Base-by-base conservation (phyloP, 495 filamentous ascomycete species). In the Penicillium roqueforti region DNA sequence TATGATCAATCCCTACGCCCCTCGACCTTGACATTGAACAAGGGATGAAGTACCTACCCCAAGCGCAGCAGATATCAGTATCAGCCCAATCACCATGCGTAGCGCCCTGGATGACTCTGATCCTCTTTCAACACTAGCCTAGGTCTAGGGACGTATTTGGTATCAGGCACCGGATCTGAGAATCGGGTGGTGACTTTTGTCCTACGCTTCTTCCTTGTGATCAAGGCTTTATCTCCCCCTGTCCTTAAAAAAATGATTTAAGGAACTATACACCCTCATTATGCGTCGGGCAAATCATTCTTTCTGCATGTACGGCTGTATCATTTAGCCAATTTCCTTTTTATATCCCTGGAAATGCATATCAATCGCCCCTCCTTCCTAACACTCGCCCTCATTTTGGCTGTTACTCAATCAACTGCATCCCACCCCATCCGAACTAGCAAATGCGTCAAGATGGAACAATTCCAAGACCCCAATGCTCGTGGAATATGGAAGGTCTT, bases 11-110 rank as follows among this genome's bases (percentile, higher is more conserved):
- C 62, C 48, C 37, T 56, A 44, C 23, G 7, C 11, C 22, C 51
- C 18, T 43, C 49, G 28, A 25, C 55, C 53, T 51, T 40, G 34
- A 54, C 23, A 23, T 38, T 14, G 18, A 61, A 55, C 56, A 67
- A 64, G 63, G 63, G 63, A 48, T 54, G 13, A 29, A 56, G 25
- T 40, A 39, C 60, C 63, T 65, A 58, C 56, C 36, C 45, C 16
- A 20, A 26, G 37, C 32, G 25, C 48, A 25, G 16, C 36, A 31
- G 25, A 44, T 26, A 25, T 54, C 31, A 42, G 54, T 16, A 10
- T 19, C 22, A 41, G 23, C 60, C 60, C 56, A 62, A 62, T 51
- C 34, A 59, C 22, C 36, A 46, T 14, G 18, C 44, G 11, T 13
- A 52, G 9, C 16, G 39, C 20, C 20, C 14, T 52, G 29, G n/a